phyloP scores from a whole-genome alignment of 176 grass and related monocot species.

The Poa annua region DNA sequence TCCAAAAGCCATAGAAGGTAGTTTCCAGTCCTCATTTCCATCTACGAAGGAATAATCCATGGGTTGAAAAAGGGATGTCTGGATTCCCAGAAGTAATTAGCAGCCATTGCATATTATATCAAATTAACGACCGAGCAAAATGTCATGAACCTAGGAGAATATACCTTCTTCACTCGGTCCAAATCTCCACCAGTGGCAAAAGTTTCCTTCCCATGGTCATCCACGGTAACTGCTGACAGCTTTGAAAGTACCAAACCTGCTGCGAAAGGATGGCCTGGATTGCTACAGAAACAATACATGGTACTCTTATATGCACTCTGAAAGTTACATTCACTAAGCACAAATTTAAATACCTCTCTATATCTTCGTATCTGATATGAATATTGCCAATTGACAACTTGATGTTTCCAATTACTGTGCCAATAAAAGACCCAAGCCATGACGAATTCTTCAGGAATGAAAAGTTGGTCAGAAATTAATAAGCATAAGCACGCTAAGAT shows the following conservation, averaged over 20 bases:
- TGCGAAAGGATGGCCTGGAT: slow-evolving; percentile 92
- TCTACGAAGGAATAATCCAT: slow-evolving; percentile 13
- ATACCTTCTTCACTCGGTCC: slow-evolving; percentile 83
- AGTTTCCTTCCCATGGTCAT: slow-evolving; percentile 86
- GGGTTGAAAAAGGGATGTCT: slow-evolving; percentile 12
- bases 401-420: slow-evolving; percentile 93
- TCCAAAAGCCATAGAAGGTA: not conserved
- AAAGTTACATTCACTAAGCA: slow-evolving; percentile 36
- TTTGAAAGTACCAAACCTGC: slow-evolving; percentile 84
- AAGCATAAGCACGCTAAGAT: slow-evolving; percentile 4
- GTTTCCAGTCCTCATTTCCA: slow-evolving; percentile 24
- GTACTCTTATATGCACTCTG: slow-evolving; percentile 33
- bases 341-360: slow-evolving; percentile 75
- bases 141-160: slow-evolving; percentile 12
- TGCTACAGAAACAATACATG: slow-evolving; percentile 71
- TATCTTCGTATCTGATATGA: slow-evolving; percentile 97
- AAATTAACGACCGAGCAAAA: slow-evolving; percentile 19
- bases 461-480: slow-evolving; percentile 35
- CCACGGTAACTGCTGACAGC: slow-evolving; percentile 89
- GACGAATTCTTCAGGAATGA: slow-evolving; percentile 73
- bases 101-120: slow-evolving; percentile 18
- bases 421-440: slow-evolving; percentile 94
- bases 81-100: slow-evolving; percentile 28
- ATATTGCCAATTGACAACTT: slow-evolving; percentile 92
- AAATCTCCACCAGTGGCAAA: slow-evolving; percentile 93